A percentile compares a stretch with the other conserved stretches of the same genome.
These are phyloP conservation scores for Venturia nashicola DNA, from an alignment of 2,329 filamentous ascomycete genomes.

Conservation along the genomic window DNA sequence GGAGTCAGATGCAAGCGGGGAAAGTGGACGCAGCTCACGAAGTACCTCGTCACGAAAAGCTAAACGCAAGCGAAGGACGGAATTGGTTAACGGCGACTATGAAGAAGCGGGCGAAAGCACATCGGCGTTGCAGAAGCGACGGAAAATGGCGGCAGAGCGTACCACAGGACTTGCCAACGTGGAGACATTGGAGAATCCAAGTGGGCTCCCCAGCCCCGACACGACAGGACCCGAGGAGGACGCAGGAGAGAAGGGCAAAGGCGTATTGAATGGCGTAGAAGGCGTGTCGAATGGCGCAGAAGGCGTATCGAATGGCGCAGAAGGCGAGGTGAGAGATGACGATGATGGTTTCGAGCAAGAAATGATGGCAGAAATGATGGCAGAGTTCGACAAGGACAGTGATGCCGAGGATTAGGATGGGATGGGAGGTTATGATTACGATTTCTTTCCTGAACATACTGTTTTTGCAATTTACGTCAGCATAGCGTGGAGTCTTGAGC, in stretches of 20 bases:
- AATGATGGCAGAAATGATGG: conserved; percentile 1
- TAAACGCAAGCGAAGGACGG: conserved; percentile 22
- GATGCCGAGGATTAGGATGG: neutral
- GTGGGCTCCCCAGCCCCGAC: conserved; percentile 27
- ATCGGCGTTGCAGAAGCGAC: conserved; percentile 33
- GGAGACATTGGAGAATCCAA: conserved; percentile 25
- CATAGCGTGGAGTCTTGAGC: neutral
- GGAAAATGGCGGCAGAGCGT: conserved; percentile 34
- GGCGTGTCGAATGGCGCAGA: conserved; percentile 11
- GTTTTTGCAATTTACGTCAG: neutral
- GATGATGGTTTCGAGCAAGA: conserved; percentile 32
- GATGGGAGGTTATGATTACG: neutral
- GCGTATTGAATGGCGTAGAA: too few relatives aligned
- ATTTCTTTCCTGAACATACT: neutral
- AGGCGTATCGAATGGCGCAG: conserved; percentile 10
- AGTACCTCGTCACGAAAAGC: conserved; percentile 14
- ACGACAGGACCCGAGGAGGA: conserved; percentile 28
- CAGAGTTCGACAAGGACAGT: conserved; percentile 25
- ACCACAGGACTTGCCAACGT: conserved; percentile 35
- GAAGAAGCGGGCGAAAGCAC: conserved; percentile 22
- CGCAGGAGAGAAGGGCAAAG: conserved; percentile 19
- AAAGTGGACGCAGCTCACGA: conserved; percentile 13
- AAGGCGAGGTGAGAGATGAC: conserved; percentile 23
- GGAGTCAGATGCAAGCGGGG: conserved; percentile 7
- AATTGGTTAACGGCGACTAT: conserved; percentile 23